Conservation (phyloP, 2,329 filamentous ascomycete species). For the Magnaporthiopsis rhizophila region DNA sequence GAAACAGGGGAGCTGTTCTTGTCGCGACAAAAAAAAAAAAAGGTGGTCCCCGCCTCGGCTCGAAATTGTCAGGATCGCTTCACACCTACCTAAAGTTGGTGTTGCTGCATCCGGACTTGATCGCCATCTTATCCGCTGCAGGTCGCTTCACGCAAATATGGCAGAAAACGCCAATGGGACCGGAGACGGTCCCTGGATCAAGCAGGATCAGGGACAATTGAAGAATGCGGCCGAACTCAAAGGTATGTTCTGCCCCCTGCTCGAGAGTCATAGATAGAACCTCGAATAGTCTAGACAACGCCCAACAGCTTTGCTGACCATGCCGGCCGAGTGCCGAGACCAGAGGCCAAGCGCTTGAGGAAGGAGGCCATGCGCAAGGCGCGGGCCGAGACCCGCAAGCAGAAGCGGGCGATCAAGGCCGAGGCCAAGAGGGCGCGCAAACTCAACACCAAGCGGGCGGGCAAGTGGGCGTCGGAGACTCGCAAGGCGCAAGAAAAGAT, state of each 20-base stretch:
- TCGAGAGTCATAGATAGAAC: not conserved
- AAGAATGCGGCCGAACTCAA: constrained; percentile 8
- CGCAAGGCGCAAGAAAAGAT: constrained; percentile 24
- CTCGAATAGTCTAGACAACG: no score
- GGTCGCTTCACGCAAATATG: not conserved
- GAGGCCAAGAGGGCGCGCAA: constrained; percentile 31
- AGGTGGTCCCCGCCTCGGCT: not conserved
- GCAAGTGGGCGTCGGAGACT: constrained; percentile 24
- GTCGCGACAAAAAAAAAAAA: not conserved
- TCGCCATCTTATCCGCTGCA: not conserved
- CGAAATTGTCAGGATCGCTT: not conserved
- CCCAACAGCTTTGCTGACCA: not conserved
- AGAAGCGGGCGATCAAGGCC: constrained; percentile 27
- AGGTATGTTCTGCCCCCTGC: constrained; percentile 4
- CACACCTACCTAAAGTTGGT: not conserved
- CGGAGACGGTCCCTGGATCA: constrained; percentile 2
- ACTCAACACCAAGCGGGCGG: constrained; percentile 20
- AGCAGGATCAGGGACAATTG: constrained; percentile 6
- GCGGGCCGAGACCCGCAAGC: constrained; percentile 24
- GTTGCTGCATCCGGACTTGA: not conserved
- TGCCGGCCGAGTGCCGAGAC: not conserved
- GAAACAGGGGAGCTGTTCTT: not conserved
- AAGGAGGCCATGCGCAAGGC: constrained; percentile 19
- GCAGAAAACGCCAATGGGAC: not conserved
- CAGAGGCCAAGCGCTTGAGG: constrained; percentile 22